Base-by-base conservation (phyloP, 2,329 filamentous ascomycete genomes). In the Cladosporium cucumerinum region DNA sequence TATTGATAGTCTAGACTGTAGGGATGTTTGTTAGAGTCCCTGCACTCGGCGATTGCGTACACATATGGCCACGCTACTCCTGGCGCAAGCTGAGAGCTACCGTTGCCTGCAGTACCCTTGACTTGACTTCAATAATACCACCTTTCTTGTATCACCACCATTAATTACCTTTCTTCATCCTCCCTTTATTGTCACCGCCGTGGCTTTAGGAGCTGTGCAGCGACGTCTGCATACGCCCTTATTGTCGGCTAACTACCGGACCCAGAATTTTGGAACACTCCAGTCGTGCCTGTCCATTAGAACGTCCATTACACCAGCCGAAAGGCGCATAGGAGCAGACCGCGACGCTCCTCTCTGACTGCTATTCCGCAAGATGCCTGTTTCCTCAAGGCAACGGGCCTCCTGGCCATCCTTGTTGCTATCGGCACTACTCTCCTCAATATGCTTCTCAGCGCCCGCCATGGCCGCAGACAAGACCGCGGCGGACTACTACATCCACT, bases 401-500 rank as follows among this genome's bases (percentile, higher is more conserved):
- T 57, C 46, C 62, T 68, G 68, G 67, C 57, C 39, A 16, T 64
- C 66, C 14, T 36, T 68, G 23, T n/a, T 70, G 23, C 65, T 34
- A 46, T 66, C 26, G 65, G 67, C 61, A 8, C 54, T 69, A 25
- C 60, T 67, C 26, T 67, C 66, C n/a, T 48, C 54, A 58, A 25
- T 63, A 65, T 23, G 69, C 67, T 23, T 58, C 54, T 48, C 49
- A 32, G 25, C 36, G 26, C 39, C 61, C 43, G 60, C 61, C 11
- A 18, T 28, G 18, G 39, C 43, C n/a, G 84, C 79, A 71, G 79
- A 81, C 36, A 87, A 86, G 75, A 84, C 85, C 2, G 89, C 91
- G 55, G 91, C 89, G 34, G 93, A 99, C 77, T 99, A 97, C 79
- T 98, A 89, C 80, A 90, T 99, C 62, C 88, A 87, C 72, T 86